Conservation (phyloP, 1,139 yeast species). For the Magnusiomyces magnusii region DNA sequence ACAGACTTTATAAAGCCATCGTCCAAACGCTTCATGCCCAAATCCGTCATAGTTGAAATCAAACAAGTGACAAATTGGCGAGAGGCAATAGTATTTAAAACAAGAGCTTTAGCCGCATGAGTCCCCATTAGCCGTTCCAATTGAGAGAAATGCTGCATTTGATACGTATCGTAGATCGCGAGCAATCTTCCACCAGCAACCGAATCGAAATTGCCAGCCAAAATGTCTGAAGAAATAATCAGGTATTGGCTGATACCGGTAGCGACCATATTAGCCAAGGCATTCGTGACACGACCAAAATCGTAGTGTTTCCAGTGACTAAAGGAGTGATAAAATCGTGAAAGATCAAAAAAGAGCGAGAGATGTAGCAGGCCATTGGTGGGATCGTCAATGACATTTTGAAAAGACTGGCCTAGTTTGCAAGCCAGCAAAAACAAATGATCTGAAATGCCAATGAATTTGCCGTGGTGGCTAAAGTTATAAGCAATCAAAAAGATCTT, state of each 20-base stretch:
- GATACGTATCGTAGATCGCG: background rate
- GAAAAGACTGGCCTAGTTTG: background rate
- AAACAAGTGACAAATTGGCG: background rate
- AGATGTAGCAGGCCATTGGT: background rate
- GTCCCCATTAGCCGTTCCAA: background rate
- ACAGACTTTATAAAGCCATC: background rate
- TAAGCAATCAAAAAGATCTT: background rate
- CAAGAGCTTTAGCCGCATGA: background rate
- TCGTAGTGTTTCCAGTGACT: constrained; percentile 2
- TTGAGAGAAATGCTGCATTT: background rate
- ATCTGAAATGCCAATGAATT: background rate
- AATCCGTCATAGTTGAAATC: background rate
- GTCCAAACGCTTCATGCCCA: background rate
- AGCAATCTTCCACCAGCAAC: background rate
- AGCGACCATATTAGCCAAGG: background rate
- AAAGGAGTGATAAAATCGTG: background rate
- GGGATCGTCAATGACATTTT: background rate
- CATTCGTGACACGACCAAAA: background rate
- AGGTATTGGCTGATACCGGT: background rate
- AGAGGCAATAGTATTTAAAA: background rate
- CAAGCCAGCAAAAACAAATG: background rate
- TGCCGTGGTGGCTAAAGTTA: background rate
- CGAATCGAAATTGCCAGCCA: background rate
- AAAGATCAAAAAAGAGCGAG: background rate
- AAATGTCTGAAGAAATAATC: background rate